Evolutionary conservation across 2,329 filamentous ascomycete species (phyloP).

Genomic region (Calonectria hongkongensis): DNA sequence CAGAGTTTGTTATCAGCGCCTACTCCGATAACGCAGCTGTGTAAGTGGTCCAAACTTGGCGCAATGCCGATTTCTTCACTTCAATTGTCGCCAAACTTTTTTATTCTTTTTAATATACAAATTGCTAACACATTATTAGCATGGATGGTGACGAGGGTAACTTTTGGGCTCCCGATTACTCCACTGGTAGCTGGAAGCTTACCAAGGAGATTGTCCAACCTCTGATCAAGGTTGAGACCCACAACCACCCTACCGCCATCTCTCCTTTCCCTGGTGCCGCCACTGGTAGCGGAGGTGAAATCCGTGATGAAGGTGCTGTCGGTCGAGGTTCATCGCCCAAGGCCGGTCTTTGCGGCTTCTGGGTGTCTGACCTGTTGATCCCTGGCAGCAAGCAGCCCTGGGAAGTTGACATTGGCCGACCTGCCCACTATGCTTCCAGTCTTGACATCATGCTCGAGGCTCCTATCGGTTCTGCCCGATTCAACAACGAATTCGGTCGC

Average conservation of each 20-base stretch:
- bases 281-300: constrained; percentile 96
- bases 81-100: neutral
- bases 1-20: constrained; percentile 90
- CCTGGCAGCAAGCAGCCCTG: constrained; percentile 89
- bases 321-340: constrained; percentile 95
- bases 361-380: constrained; percentile 94
- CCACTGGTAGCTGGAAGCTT: constrained; percentile 90
- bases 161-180: constrained; percentile 90
- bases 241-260: constrained; percentile 97
- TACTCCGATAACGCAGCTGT: constrained; percentile 99
- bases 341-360: constrained; percentile 93
- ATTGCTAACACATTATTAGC: constrained; percentile 41
- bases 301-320: constrained; percentile 95
- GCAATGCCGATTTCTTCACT: neutral
- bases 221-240: constrained; percentile 96
- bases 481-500: constrained; percentile 98
- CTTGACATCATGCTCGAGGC: constrained; percentile 98
- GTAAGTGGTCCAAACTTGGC: constrained; percentile 45
- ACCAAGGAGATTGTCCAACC: constrained; percentile 91
- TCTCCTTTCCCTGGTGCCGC: constrained; percentile 95
- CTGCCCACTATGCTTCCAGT: constrained; percentile 93
- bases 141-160: constrained; percentile 63
- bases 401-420: constrained; percentile 93
- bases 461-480: constrained; percentile 94
- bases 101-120: neutral